phyloP scores from a whole-genome alignment of 345 rosid genomes.

The Gossypium anomalum region DNA sequence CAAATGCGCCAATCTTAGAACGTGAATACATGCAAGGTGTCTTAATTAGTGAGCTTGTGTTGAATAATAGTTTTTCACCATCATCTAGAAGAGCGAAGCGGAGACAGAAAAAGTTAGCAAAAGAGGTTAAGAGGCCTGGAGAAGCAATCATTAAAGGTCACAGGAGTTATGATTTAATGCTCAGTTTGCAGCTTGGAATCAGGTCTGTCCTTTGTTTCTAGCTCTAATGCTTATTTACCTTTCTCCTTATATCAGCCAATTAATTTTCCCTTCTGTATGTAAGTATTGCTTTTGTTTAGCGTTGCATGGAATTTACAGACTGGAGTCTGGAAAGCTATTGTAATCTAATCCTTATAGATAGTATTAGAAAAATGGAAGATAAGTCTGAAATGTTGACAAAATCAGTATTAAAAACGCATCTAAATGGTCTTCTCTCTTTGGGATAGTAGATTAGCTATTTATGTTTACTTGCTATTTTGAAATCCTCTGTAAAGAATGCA shows the following conservation, averaged over 20 bases:
- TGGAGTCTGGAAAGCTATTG: neutral
- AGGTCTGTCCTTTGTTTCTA: constrained; percentile 38
- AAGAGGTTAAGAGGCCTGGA: constrained; percentile 86
- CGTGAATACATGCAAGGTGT: constrained; percentile 98
- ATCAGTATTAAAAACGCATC: neutral
- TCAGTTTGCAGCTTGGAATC: constrained; percentile 95
- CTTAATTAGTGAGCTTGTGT: constrained; percentile 81
- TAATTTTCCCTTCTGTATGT: neutral
- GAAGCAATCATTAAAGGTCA: constrained; percentile 97
- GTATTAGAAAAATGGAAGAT: neutral
- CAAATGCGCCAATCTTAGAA: constrained; percentile 63
- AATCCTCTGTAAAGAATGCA: neutral
- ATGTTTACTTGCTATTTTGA: neutral
- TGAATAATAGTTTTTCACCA: constrained; percentile 56
- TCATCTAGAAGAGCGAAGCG: constrained; percentile 73
- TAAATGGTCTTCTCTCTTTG: neutral
- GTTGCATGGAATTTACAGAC: neutral
- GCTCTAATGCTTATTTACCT: constrained; percentile 1
- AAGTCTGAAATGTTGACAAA: neutral
- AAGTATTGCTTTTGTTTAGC: neutral
- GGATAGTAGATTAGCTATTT: neutral
- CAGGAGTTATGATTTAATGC: constrained; percentile 95
- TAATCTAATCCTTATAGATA: neutral
- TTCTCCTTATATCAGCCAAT: neutral
- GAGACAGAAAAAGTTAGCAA: constrained; percentile 61